A percentile compares a stretch with the other conserved stretches of the same genome.
phyloP scores from a whole-genome alignment of 345 rosid genomes.

The Melaleuca quinquenervia region DNA sequence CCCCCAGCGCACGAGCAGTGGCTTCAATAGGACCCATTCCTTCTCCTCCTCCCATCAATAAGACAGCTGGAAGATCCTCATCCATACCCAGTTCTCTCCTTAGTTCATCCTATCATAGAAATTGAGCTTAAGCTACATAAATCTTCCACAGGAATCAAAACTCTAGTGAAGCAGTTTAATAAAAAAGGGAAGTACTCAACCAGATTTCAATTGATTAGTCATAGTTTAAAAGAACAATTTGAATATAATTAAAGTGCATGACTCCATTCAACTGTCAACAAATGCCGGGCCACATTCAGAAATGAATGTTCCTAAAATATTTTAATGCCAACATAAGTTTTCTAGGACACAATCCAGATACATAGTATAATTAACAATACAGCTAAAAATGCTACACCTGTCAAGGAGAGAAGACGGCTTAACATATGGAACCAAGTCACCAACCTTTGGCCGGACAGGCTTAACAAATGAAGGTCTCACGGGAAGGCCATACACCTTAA shows the following conservation, averaged over 20 bases:
- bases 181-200: not conserved
- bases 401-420: not conserved
- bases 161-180: not conserved
- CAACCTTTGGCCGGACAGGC: conserved; percentile 87
- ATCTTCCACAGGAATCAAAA: not conserved
- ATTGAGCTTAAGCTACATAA: not conserved
- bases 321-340: not conserved
- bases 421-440: not conserved
- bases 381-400: not conserved
- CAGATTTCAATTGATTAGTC: not conserved
- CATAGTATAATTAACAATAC: not conserved
- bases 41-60: conserved; percentile 99
- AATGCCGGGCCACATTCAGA: not conserved
- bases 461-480: conserved; percentile 95
- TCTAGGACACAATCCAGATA: not conserved
- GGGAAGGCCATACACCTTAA: conserved; percentile 95
- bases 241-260: not conserved
- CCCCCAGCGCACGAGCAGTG: conserved; percentile 78
- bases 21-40: conserved; percentile 99
- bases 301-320: not conserved
- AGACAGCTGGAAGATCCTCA: conserved; percentile 86
- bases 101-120: conserved; percentile 35
- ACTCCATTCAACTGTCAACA: not conserved
- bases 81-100: conserved; percentile 87
- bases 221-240: not conserved